phyloP scores from a whole-genome alignment of 768 basidiomycete species.

The Boletus rubroflammeus region DNA sequence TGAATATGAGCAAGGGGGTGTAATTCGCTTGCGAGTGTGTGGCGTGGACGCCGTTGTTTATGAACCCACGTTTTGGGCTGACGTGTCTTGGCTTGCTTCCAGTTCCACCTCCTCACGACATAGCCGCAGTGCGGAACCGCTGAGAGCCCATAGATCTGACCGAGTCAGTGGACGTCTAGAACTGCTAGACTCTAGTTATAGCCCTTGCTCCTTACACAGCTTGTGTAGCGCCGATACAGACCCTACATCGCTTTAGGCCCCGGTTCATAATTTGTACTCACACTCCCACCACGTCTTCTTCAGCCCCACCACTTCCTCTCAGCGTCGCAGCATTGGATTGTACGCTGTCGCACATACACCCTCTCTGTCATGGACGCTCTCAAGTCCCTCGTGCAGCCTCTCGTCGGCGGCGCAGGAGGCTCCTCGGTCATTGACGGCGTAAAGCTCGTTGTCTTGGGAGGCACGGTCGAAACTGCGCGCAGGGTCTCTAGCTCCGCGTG shows the following conservation, averaged over 20 bases:
- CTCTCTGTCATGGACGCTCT: constrained; percentile 63
- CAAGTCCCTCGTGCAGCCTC: constrained; percentile 77
- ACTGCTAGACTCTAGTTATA: background rate
- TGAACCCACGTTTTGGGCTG: constrained; percentile 30
- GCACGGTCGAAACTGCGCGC: constrained; percentile 83
- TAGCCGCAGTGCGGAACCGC: constrained; percentile 8
- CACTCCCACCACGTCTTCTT: constrained; percentile 24
- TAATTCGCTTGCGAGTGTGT: constrained; percentile 23
- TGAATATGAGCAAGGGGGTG: background rate
- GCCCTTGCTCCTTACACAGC: constrained; percentile 20
- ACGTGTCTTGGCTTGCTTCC: constrained; percentile 38
- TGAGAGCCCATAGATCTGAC: background rate
- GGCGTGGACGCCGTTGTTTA: constrained; percentile 29
- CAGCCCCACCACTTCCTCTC: constrained; percentile 12
- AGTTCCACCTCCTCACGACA: constrained; percentile 13
- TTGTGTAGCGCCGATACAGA: constrained; percentile 8
- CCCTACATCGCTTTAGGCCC: constrained; percentile 8
- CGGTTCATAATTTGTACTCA: constrained; percentile 11
- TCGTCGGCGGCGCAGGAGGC: constrained; percentile 69
- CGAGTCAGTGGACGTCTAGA: constrained; percentile 3
- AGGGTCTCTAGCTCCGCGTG: constrained; percentile 80
- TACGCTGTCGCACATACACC: constrained; percentile 23
- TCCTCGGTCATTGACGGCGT: constrained; percentile 84
- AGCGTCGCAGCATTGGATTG: constrained; percentile 39
- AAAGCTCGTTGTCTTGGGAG: constrained; percentile 86